Conservation (phyloP, 768 basidiomycete species). For the Agrocybe pediades region DNA sequence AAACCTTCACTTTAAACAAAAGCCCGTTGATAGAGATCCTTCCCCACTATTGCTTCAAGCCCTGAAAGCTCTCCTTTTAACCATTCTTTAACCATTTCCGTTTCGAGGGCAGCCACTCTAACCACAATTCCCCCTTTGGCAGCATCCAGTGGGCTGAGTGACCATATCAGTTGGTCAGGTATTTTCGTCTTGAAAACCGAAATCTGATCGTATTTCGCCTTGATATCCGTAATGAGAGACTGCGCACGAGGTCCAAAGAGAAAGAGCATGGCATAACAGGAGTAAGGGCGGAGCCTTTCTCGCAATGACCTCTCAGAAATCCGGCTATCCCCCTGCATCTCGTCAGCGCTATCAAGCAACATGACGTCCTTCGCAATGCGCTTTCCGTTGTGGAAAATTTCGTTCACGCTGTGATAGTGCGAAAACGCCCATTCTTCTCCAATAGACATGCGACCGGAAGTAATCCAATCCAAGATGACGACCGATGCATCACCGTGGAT, state of each 20-base stretch:
- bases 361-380: conserved; percentile 76
- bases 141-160: conserved; percentile 59
- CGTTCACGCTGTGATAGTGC: conserved; percentile 83
- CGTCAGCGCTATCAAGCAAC: conserved; percentile 74
- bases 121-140: conserved; percentile 56
- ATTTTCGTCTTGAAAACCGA: conserved; percentile 62
- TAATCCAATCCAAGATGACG: conserved; percentile 88
- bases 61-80: conserved; percentile 53
- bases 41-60: conserved; percentile 57
- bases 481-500: conserved; percentile 62
- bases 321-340: conserved; percentile 15
- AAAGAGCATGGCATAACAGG: conserved; percentile 87
- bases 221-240: conserved; percentile 48
- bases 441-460: conserved; percentile 78
- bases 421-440: conserved; percentile 93
- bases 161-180: conserved; percentile 80
- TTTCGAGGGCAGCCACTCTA: conserved; percentile 74
- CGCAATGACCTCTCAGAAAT: conserved; percentile 49
- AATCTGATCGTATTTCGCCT: conserved; percentile 49
- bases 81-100: conserved; percentile 76
- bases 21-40: conserved; percentile 63
- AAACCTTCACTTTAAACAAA: conserved; percentile 43
- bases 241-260: conserved; percentile 70
- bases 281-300: conserved; percentile 74
- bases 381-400: conserved; percentile 66